Conservation (phyloP, 345 rosid species). For the Ceriops tagal region DNA sequence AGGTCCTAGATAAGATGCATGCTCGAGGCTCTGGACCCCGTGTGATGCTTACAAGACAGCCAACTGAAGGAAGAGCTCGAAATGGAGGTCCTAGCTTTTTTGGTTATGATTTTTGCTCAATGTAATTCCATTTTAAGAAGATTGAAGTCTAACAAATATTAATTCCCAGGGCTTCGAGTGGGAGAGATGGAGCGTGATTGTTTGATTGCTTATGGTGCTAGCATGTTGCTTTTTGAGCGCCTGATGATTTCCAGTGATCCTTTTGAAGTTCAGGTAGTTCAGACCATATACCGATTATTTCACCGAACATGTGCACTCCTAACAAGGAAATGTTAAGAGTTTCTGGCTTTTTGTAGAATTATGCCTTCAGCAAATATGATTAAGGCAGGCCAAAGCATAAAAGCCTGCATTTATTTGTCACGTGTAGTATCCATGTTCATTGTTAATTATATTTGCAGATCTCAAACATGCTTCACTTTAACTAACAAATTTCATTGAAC, state of each 20-base stretch:
- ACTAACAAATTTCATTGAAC: neutral
- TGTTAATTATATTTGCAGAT: neutral
- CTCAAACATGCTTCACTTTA: too few species aligned
- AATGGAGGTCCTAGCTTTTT: constrained; percentile 67
- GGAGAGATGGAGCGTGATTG: constrained; percentile 99
- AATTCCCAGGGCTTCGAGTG: constrained; percentile 70
- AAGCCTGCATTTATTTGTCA: too few species aligned
- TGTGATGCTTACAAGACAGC: constrained; percentile 85
- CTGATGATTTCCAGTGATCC: constrained; percentile 95
- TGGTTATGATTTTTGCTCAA: constrained; percentile 7
- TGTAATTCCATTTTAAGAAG: constrained; percentile 2
- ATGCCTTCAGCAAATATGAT: too few species aligned
- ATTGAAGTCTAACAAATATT: constrained; percentile 1
- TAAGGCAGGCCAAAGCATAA: too few species aligned
- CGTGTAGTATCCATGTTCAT: neutral
- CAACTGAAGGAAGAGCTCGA: constrained; percentile 95
- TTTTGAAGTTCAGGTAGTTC: constrained; percentile 80
- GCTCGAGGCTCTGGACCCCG: constrained; percentile 96
- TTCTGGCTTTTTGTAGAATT: too few species aligned
- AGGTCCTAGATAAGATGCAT: constrained; percentile 94
- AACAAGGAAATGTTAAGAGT: too few species aligned
- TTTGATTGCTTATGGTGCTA: constrained; percentile 94
- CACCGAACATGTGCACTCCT: neutral
- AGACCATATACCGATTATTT: constrained; percentile 5
- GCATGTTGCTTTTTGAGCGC: constrained; percentile 84